Conservation (phyloP, 2,329 filamentous ascomycete genomes). For the Venturia carpophila region DNA sequence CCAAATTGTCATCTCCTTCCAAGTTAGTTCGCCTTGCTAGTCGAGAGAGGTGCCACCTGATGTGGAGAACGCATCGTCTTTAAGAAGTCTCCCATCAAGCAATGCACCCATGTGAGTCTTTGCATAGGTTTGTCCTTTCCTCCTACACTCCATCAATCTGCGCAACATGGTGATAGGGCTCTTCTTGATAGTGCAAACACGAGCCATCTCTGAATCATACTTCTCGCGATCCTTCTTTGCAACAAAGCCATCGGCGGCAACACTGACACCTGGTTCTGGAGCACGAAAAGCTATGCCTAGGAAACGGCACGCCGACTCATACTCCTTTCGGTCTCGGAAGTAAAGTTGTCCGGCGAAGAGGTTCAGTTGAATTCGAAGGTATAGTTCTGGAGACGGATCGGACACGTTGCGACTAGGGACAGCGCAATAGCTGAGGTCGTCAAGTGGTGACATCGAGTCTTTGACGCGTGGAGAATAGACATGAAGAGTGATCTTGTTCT, state of each 20-base stretch:
- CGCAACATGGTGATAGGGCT: background rate
- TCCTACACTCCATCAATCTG: background rate
- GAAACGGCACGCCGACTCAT: constrained; percentile 43
- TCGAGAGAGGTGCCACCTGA: constrained; percentile 40
- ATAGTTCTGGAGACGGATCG: background rate
- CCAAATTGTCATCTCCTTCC: background rate
- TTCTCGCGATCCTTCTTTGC: background rate
- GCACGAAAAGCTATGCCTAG: constrained; percentile 38
- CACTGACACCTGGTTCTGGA: background rate
- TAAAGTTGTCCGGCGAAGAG: constrained; percentile 64
- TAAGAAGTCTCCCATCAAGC: background rate
- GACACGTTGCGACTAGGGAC: constrained; percentile 26
- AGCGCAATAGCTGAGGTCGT: constrained; percentile 40
- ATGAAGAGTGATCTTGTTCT: constrained; percentile 37
- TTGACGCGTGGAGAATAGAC: constrained; percentile 45
- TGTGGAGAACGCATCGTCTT: background rate
- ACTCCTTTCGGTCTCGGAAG: constrained; percentile 47
- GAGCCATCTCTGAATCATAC: background rate
- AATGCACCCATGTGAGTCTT: constrained; percentile 2
- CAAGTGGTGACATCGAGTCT: constrained; percentile 33
- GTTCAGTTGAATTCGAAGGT: constrained; percentile 44
- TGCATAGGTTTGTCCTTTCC: background rate
- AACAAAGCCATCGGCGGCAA: background rate
- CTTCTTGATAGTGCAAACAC: background rate
- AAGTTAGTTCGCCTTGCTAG: constrained; percentile 58